These are phyloP conservation scores for Violaceomyces palustris DNA, from an alignment of 1,284 basidiomycete genomes.

Conservation along the genomic window DNA sequence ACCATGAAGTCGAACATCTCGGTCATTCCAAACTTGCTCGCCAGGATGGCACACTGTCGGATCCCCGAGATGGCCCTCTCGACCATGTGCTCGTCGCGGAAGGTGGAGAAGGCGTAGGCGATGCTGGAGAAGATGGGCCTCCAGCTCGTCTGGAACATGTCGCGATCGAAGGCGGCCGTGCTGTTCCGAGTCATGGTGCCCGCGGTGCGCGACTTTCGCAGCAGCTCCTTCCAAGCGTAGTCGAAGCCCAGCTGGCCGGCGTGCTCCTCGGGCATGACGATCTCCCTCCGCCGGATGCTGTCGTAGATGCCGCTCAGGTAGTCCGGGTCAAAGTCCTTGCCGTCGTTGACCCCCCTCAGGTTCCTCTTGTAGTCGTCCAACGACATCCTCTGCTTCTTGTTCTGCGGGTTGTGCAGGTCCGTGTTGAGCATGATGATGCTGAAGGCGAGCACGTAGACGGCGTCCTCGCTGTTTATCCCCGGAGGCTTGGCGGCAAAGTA, in stretches of 20 bases:
- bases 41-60: slow-evolving; percentile 89
- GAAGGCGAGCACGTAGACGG: slow-evolving; percentile 88
- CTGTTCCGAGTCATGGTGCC: slow-evolving; percentile 78
- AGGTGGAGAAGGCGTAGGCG: slow-evolving; percentile 70
- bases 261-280: slow-evolving; percentile 97
- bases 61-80: slow-evolving; percentile 92
- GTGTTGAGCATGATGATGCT: slow-evolving; percentile 99
- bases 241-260: slow-evolving; percentile 95
- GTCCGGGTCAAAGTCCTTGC: slow-evolving; percentile 74
- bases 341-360: slow-evolving; percentile 85
- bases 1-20: slow-evolving; percentile 97
- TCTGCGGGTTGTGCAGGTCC: slow-evolving; percentile 93
- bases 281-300: slow-evolving; percentile 87
- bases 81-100: slow-evolving; percentile 93
- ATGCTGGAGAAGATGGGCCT: slow-evolving; percentile 72
- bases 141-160: slow-evolving; percentile 91
- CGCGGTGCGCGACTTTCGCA: slow-evolving; percentile 72
- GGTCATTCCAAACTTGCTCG: slow-evolving; percentile 78
- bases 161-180: slow-evolving; percentile 73
- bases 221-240: slow-evolving; percentile 95
- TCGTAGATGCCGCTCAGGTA: slow-evolving; percentile 88
- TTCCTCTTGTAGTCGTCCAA: slow-evolving; percentile 91
- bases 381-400: slow-evolving; percentile 96
- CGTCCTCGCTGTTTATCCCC: slow-evolving; percentile 85
- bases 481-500: slow-evolving; percentile 85